These are phyloP conservation scores for Trametes cinnabarina DNA, from an alignment of 768 basidiomycete genomes.

Conservation along the genomic window DNA sequence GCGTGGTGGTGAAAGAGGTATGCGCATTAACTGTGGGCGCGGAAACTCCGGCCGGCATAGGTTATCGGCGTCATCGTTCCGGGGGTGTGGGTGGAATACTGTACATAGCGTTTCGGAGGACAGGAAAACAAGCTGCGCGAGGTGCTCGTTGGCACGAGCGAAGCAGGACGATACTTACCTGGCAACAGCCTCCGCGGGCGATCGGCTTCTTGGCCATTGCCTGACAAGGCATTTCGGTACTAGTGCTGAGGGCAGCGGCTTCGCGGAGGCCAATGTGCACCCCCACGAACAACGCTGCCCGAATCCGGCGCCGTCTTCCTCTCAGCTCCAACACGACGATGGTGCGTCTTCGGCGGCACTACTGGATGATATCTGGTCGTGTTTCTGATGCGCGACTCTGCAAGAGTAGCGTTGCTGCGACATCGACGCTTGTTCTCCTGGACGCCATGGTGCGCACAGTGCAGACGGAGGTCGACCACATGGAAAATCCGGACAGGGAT, in stretches of 20 bases:
- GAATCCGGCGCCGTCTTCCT: background rate
- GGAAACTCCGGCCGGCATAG: background rate
- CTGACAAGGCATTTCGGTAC: background rate
- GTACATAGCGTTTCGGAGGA: background rate
- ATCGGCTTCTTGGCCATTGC: background rate
- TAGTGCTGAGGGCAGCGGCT: background rate
- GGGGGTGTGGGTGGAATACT: background rate
- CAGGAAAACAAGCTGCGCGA: background rate
- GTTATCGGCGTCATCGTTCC: slow-evolving; percentile 1
- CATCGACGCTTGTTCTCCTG: background rate
- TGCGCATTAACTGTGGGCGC: background rate
- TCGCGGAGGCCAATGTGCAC: background rate
- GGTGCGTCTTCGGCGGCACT: background rate
- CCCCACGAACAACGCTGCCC: slow-evolving; percentile 16
- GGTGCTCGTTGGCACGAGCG: background rate
- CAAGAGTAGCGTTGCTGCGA: background rate
- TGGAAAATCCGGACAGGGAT: slow-evolving; percentile 6
- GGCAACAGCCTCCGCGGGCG: background rate
- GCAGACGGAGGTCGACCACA: background rate
- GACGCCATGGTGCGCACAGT: background rate
- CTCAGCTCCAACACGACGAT: background rate
- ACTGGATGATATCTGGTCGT: background rate
- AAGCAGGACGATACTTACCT: background rate
- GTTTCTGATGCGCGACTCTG: background rate
- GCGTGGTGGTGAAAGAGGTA: background rate